Base-by-base conservation (phyloP, 352 stramenopile species). In the Pythium apleroticum region DNA sequence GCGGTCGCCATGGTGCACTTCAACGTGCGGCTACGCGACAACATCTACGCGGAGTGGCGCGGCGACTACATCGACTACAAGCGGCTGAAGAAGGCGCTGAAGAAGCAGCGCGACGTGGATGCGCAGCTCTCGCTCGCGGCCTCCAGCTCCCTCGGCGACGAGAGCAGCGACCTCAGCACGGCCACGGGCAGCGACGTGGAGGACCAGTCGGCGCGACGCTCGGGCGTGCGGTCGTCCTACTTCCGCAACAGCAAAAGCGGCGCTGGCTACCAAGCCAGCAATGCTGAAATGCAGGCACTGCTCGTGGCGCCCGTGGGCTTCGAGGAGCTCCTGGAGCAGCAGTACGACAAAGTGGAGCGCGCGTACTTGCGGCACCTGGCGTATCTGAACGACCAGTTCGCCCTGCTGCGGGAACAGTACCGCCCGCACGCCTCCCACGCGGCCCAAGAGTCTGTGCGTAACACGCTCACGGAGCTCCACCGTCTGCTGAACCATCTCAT, bases 381-480 rank as follows among this genome's bases (percentile, higher is more conserved):
- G 33, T 86, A 98, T 58, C 72, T 98, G 22, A 71, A 75, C 7
- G 77, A 93, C 55, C 83, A 97, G 63, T 81, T 99, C 12, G 70
- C 90, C 12, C 68, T 95, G 22, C 71, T 98, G 77, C 72, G 89
- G 30, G 77, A 80, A 63, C 68, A 93, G 69, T 69, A 86, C 57
- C 75, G 91, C 56, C 39, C 74, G 8, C 69, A 88, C 57, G 72
- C 84, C 15, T 82, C 88, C 0, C 75, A 79, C 2, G 70, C 74
- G 15, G 79, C 83, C 7, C 80, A 86, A 45, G 88, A 98, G 74
- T 98, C 93, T 46, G 93, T 99, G 52, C 93, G 96, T 66, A 89
- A 96, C 52, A 89, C 95, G 33, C 83, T 98, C 28, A 84, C 91
- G n/a, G 94, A 98, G 72, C 78, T 98, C 41, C 93, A 98, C 74